These are phyloP conservation scores for Fusarium verticillioides DNA, from an alignment of 2,329 filamentous ascomycete genomes.

Conservation along the genomic window DNA sequence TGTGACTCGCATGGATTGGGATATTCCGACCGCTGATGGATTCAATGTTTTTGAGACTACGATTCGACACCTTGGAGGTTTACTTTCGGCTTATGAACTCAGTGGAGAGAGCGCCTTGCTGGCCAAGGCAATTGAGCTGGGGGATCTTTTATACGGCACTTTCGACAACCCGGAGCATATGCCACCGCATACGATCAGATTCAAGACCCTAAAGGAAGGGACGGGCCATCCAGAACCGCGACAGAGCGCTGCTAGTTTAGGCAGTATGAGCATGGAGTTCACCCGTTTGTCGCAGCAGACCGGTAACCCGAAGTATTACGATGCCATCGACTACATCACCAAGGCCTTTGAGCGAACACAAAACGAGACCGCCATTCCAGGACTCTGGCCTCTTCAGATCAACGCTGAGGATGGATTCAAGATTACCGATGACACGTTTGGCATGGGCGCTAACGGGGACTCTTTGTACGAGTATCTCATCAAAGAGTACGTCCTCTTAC, in stretches of 20 bases:
- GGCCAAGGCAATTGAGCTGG: slow-evolving; percentile 69
- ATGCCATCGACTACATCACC: slow-evolving; percentile 68
- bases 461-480: slow-evolving; percentile 74
- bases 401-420: slow-evolving; percentile 53
- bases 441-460: slow-evolving; percentile 63
- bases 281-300: slow-evolving; percentile 72
- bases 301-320: slow-evolving; percentile 68
- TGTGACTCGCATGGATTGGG: slow-evolving; percentile 60
- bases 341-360: slow-evolving; percentile 65
- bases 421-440: slow-evolving; percentile 54
- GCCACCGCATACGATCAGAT: slow-evolving; percentile 63
- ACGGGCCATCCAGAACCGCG: slow-evolving; percentile 46
- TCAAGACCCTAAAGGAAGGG: slow-evolving; percentile 51
- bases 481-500: slow-evolving; percentile 72
- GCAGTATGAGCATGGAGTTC: slow-evolving; percentile 69
- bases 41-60: slow-evolving; percentile 76
- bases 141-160: slow-evolving; percentile 69
- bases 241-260: slow-evolving; percentile 54
- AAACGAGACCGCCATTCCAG: slow-evolving; percentile 64
- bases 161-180: slow-evolving; percentile 75
- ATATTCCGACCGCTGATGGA: slow-evolving; percentile 53
- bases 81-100: slow-evolving; percentile 75
- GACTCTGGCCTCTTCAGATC: slow-evolving; percentile 69
- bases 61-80: slow-evolving; percentile 74
- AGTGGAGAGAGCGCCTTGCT: slow-evolving; percentile 65